phyloP scores from a whole-genome alignment of 148 eudicot species.

The Vaccinium myrtillus region DNA sequence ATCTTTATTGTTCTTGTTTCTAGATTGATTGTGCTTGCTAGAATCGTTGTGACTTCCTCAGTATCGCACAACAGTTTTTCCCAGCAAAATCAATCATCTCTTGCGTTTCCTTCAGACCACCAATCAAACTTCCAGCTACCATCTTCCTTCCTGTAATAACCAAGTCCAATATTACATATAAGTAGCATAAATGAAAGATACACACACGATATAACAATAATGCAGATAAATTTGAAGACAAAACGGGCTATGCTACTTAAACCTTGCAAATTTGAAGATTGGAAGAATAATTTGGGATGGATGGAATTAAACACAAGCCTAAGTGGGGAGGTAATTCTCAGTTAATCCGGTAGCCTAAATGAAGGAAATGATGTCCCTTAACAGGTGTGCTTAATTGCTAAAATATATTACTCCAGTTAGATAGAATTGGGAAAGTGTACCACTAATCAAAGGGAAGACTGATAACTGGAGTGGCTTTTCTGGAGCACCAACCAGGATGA shows the following conservation, averaged over 20 bases:
- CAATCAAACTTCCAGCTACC: slow-evolving; percentile 1
- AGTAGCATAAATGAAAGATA: background rate
- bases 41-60: too few relatives aligned
- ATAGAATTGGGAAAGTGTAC: background rate
- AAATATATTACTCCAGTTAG: too few relatives aligned
- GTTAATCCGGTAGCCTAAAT: too few relatives aligned
- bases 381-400: too few relatives aligned
- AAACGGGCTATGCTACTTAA: background rate
- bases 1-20: too few relatives aligned
- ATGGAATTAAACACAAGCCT: background rate
- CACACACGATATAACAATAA: background rate
- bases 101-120: slow-evolving; percentile 12
- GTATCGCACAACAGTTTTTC: too few relatives aligned
- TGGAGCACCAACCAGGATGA: slow-evolving; percentile 20
- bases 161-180: too few relatives aligned
- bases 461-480: background rate
- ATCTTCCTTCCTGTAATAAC: background rate
- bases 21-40: too few relatives aligned
- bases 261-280: too few relatives aligned
- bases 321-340: background rate
- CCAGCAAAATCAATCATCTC: slow-evolving; percentile 18
- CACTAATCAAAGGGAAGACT: background rate
- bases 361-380: too few relatives aligned
- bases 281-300: background rate
- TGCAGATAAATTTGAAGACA: background rate